These are phyloP conservation scores for Peronospora belbahrii DNA, from an alignment of 352 stramenopile genomes.

Conservation along the genomic window DNA sequence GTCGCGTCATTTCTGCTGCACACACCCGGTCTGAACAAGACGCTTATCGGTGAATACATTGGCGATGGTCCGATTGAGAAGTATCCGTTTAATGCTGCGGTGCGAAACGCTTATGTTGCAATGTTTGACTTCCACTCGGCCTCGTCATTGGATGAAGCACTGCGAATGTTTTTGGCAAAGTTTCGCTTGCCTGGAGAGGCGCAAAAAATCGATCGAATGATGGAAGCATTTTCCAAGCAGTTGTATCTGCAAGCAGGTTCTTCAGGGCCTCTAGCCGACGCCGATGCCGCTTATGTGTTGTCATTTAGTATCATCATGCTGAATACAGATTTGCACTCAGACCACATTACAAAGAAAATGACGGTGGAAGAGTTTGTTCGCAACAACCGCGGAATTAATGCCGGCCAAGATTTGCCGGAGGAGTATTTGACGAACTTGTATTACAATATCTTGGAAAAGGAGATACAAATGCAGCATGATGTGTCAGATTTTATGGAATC, in stretches of 20 bases:
- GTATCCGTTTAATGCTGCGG: slow-evolving; percentile 92
- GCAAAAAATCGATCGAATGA: slow-evolving; percentile 97
- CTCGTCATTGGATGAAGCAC: slow-evolving; percentile 80
- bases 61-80: slow-evolving; percentile 91
- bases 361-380: slow-evolving; percentile 80
- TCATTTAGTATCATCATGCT: slow-evolving; percentile 99
- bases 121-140: slow-evolving; percentile 93
- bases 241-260: slow-evolving; percentile 77
- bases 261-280: slow-evolving; percentile 54
- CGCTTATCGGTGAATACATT: slow-evolving; percentile 94
- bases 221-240: slow-evolving; percentile 93
- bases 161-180: slow-evolving; percentile 90
- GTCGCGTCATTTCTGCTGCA: slow-evolving; percentile 92
- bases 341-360: slow-evolving; percentile 87
- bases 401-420: slow-evolving; percentile 56
- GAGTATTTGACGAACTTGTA: slow-evolving; percentile 74
- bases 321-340: slow-evolving; percentile 98
- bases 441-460: slow-evolving; percentile 69
- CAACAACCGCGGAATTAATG: slow-evolving; percentile 86
- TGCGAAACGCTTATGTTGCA: slow-evolving; percentile 79
- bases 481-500: slow-evolving; percentile 76
- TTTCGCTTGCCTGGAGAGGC: slow-evolving; percentile 97
- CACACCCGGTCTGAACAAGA: slow-evolving; percentile 90
- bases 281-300: slow-evolving; percentile 93
- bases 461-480: slow-evolving; percentile 88